These are phyloP conservation scores for Pecoramyces ruminantium DNA, from an alignment of 192 early-diverging fungal species.

Conservation along the genomic window DNA sequence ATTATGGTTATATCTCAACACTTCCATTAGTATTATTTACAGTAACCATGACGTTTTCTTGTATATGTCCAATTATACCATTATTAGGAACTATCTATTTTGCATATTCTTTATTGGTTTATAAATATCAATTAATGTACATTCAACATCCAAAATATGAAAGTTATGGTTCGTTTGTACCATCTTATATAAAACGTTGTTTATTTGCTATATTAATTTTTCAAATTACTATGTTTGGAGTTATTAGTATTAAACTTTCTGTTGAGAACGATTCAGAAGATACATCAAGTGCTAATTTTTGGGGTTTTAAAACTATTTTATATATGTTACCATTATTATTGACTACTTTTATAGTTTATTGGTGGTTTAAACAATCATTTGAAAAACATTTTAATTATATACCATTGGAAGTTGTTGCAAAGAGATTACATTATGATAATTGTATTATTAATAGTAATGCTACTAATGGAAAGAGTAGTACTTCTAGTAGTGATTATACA, in stretches of 20 bases:
- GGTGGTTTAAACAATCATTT: background rate
- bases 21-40: constrained; percentile 51
- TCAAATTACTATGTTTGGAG: constrained; percentile 32
- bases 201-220: constrained; percentile 40
- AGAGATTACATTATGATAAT: background rate
- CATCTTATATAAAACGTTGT: constrained; percentile 27
- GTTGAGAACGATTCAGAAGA: background rate
- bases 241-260: constrained; percentile 22
- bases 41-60: constrained; percentile 58
- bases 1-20: constrained; percentile 53
- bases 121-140: constrained; percentile 63
- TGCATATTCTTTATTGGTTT: constrained; percentile 36
- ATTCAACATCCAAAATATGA: constrained; percentile 24
- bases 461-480: background rate
- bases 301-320: background rate
- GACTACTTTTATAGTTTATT: background rate
- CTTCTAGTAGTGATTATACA: background rate
- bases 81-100: constrained; percentile 51
- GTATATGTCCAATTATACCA: constrained; percentile 51
- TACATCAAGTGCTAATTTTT: background rate
- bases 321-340: background rate
- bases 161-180: constrained; percentile 28
- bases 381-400: background rate
- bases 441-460: background rate
- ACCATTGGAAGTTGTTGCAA: background rate